Evolutionary conservation across 805 yeast species (phyloP).

Genomic region (Yarrowia sp.): DNA sequence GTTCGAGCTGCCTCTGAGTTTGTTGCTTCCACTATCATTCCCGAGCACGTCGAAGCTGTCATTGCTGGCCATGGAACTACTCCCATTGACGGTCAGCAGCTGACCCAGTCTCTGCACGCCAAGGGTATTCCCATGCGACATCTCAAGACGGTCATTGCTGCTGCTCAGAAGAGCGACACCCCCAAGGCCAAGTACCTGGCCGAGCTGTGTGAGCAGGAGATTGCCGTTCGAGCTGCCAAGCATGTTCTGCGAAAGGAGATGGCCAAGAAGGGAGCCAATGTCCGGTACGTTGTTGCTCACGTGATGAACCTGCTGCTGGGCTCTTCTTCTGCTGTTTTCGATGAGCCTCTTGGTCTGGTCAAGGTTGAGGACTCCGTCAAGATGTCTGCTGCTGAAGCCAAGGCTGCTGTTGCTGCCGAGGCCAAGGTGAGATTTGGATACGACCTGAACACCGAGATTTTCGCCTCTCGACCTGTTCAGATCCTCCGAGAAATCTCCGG

Average conservation of each 20-base stretch:
- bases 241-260: constrained; percentile 61
- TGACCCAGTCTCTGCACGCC: constrained; percentile 66
- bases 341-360: constrained; percentile 46
- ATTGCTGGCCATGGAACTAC: constrained; percentile 49
- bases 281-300: constrained; percentile 54
- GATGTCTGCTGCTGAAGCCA: constrained; percentile 60
- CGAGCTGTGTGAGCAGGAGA: constrained; percentile 61
- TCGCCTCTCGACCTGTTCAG: constrained; percentile 36
- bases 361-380: constrained; percentile 35
- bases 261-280: constrained; percentile 42
- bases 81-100: constrained; percentile 81
- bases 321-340: constrained; percentile 40
- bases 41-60: constrained; percentile 58
- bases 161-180: constrained; percentile 39
- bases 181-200: constrained; percentile 43
- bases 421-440: constrained; percentile 33
- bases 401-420: constrained; percentile 52
- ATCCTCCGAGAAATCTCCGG: constrained; percentile 68
- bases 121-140: constrained; percentile 88
- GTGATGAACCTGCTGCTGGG: constrained; percentile 60
- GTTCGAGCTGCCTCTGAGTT: constrained; percentile 70
- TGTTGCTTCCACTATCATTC: constrained; percentile 57
- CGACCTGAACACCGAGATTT: neutral
- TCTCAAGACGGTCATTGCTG: constrained; percentile 60
- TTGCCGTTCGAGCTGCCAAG: constrained; percentile 76